Base-by-base conservation (phyloP, 768 basidiomycete species). In the Nidula microcarpa region DNA sequence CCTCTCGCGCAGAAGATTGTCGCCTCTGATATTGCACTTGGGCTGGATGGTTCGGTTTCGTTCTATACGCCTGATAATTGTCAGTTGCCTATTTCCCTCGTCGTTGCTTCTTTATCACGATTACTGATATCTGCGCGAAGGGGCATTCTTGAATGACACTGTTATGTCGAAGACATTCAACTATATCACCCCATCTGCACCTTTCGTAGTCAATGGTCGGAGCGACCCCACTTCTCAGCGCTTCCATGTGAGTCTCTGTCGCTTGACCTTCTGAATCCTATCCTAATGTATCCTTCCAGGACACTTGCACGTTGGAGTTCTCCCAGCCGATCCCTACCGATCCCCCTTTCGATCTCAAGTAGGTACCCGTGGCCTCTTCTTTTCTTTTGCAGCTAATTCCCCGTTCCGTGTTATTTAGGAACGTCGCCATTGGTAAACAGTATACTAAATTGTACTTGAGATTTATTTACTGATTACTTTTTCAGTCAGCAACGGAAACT, bases 1-100 rank as follows among this genome's bases (percentile, higher is more conserved):
- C 68, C 76, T 4, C 73, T 86, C 5, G 84, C 85, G 2, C 75
- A 79, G 56, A 84, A 81, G 64, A 82, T 86, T 39, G 67, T 85
- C 8, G 72, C 72, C 10, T 71, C 75, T 2, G 76, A 79, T 57
- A 83, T 86, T 43, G 70, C 66, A 2, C 66, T 75, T 34, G 73
- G 76, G 0, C 57, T 78, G 5, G 66, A 74, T 43, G 65, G 56
- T 33, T 23, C 53, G 1, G 55, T 72, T 14, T 60, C 68, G 1
- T 79, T 74, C 68, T 85, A 84, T 57, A 65, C 76, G 2, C 68
- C 75, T 3, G 75, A 76, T 54, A 82, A 84, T 56, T 84, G 83
- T 82, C 54, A 49, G 76, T 60, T n/a, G 9, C 4, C 4, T 7
- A 13, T 16, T 13, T 16, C 17, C 13, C 17, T 32, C 41, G 16